A percentile compares a stretch with the other conserved stretches of the same genome.
Conservation (phyloP, 805 yeast genomes). For the Hanseniaspora pseudoguilliermondii region DNA sequence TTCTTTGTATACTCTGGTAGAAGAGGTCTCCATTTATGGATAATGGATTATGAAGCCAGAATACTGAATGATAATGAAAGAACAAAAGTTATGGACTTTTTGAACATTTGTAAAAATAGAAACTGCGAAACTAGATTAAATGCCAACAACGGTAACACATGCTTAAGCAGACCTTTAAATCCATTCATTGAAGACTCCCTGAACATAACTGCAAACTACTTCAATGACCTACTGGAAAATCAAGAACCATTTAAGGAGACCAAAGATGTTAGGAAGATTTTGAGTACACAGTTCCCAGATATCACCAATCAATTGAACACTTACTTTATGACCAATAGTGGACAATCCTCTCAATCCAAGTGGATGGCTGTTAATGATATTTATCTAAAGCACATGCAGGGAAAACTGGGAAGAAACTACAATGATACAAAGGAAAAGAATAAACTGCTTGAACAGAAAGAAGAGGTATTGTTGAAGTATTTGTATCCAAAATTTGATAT, state of each 20-base stretch:
- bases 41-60: slow-evolving; percentile 77
- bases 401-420: slow-evolving; percentile 10
- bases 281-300: slow-evolving; percentile 32
- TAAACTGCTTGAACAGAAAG: slow-evolving; percentile 30
- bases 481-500: slow-evolving; percentile 87
- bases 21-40: slow-evolving; percentile 99
- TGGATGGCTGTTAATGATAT: slow-evolving; percentile 64
- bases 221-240: slow-evolving; percentile 50
- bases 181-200: slow-evolving; percentile 75
- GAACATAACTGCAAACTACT: neutral
- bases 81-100: slow-evolving; percentile 67
- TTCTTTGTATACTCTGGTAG: slow-evolving; percentile 97
- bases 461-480: slow-evolving; percentile 66
- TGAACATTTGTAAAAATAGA: slow-evolving; percentile 57
- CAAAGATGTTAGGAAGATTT: neutral
- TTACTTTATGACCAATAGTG: slow-evolving; percentile 46
- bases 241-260: slow-evolving; percentile 73
- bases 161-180: slow-evolving; percentile 59
- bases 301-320: slow-evolving; percentile 47
- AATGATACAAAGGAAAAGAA: slow-evolving; percentile 10
- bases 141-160: slow-evolving; percentile 28
- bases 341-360: slow-evolving; percentile 45
- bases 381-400: slow-evolving; percentile 42
- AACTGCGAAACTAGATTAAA: slow-evolving; percentile 36
- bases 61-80: slow-evolving; percentile 58